These are phyloP conservation scores for Podospora appendiculata DNA, from an alignment of 495 filamentous ascomycete species.

Conservation along the genomic window DNA sequence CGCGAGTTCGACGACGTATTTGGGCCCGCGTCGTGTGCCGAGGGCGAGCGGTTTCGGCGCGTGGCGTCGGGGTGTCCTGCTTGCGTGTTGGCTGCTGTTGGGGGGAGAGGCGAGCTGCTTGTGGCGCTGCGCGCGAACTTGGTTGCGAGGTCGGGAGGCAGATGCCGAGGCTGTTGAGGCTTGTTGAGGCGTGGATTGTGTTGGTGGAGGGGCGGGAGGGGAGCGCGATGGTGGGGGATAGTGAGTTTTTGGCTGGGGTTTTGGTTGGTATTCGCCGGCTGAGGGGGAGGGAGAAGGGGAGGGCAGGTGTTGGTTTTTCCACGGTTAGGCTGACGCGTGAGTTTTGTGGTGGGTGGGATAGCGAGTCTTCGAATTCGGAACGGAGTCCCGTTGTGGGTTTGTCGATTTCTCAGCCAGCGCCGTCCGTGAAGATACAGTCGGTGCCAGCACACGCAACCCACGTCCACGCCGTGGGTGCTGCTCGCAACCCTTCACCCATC, in stretches of 20 bases:
- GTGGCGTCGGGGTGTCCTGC: slow-evolving; percentile 32
- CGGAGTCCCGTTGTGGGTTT: no score
- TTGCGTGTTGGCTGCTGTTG: slow-evolving; percentile 36
- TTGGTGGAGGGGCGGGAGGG: not conserved
- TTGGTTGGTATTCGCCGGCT: not conserved
- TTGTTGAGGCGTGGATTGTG: slow-evolving; percentile 36
- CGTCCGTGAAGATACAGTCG: no score
- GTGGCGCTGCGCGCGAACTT: slow-evolving; percentile 29
- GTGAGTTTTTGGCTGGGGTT: no score
- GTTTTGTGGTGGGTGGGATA: no score
- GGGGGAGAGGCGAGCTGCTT: slow-evolving; percentile 27
- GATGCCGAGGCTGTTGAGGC: slow-evolving; percentile 19
- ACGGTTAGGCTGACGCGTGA: no score
- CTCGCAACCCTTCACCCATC: no score
- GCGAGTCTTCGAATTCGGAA: no score
- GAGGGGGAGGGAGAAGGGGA: not conserved
- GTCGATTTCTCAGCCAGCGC: no score
- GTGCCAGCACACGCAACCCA: no score
- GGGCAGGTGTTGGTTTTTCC: no score
- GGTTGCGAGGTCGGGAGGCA: slow-evolving; percentile 7
- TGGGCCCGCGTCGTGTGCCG: not conserved
- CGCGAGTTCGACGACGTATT: slow-evolving; percentile 19
- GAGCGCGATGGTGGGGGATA: not conserved
- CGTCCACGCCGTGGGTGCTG: no score
- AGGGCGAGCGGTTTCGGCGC: slow-evolving; percentile 7